These are phyloP conservation scores for Pseudogymnoascus sp. DNA, from an alignment of 2,329 filamentous ascomycete species.

Conservation along the genomic window DNA sequence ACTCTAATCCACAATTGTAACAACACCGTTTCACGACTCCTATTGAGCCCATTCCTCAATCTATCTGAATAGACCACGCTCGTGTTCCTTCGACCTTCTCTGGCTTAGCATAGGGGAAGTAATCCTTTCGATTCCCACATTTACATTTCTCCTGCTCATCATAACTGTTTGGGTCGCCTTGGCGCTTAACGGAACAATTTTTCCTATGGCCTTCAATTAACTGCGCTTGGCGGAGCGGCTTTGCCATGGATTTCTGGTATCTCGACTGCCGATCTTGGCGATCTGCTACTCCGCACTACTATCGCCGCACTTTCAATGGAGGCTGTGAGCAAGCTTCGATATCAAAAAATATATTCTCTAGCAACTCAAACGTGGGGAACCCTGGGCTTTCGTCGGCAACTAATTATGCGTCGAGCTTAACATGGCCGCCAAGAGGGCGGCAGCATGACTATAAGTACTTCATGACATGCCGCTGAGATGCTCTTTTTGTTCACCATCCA, in stretches of 20 bases:
- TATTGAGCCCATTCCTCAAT: not conserved
- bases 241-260: not conserved
- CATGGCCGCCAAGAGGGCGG: not conserved
- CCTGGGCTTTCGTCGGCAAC: not conserved
- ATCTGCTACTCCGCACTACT: not conserved
- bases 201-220: not conserved
- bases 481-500: not conserved
- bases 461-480: not conserved
- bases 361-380: constrained; percentile 4
- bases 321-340: not conserved
- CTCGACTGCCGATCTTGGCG: constrained; percentile 3
- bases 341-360: constrained; percentile 6
- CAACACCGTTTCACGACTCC: constrained; percentile 1
- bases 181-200: not conserved
- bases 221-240: not conserved
- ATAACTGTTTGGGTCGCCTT: not conserved
- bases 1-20: constrained; percentile 8
- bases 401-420: constrained; percentile 4
- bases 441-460: not conserved
- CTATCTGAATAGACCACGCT: not conserved
- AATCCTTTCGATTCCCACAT: not conserved
- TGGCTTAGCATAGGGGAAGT: not conserved
- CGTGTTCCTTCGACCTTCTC: not conserved
- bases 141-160: constrained; percentile 6
- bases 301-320: not conserved